Evolutionary conservation across 2,329 filamentous ascomycete genomes (phyloP).

Genomic region (Daldinia sp.): DNA sequence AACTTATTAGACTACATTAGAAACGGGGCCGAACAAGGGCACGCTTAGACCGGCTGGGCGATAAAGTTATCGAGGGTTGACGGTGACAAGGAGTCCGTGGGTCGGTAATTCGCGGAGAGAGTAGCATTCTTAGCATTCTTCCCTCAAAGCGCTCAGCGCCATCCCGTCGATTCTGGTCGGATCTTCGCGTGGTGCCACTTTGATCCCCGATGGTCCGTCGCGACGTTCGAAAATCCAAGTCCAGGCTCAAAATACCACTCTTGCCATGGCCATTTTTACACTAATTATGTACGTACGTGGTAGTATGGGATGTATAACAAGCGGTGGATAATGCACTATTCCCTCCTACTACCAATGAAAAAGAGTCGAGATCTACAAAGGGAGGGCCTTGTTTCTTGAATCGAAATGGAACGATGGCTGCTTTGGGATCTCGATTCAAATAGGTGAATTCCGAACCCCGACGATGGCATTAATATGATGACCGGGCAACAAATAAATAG

Average conservation of each 20-base stretch:
- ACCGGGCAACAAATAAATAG: not conserved
- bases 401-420: conserved; percentile 13
- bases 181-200: conserved; percentile 35
- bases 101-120: conserved; percentile 28
- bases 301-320: not conserved
- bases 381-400: not conserved
- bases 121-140: conserved; percentile 17
- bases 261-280: not conserved
- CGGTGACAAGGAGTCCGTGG: conserved; percentile 2
- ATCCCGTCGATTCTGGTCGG: conserved; percentile 18
- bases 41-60: conserved; percentile 6
- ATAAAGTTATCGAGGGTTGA: conserved; percentile 19
- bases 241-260: conserved; percentile 7
- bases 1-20: not conserved
- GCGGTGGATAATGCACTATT: not conserved
- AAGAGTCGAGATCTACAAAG: conserved; percentile 4
- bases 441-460: conserved; percentile 23
- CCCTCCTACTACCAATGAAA: not conserved
- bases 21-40: not conserved
- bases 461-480: not conserved
- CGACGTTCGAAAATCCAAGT: not conserved
- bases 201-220: conserved; percentile 7
- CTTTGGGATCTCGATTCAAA: not conserved
- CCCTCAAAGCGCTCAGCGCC: not conserved
- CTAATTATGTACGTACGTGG: not conserved